Percentiles rank a stretch among this genome's conserved stretches.
Conservation (phyloP, 2,329 filamentous ascomycete species). For the Aspergillus tubingensis region DNA sequence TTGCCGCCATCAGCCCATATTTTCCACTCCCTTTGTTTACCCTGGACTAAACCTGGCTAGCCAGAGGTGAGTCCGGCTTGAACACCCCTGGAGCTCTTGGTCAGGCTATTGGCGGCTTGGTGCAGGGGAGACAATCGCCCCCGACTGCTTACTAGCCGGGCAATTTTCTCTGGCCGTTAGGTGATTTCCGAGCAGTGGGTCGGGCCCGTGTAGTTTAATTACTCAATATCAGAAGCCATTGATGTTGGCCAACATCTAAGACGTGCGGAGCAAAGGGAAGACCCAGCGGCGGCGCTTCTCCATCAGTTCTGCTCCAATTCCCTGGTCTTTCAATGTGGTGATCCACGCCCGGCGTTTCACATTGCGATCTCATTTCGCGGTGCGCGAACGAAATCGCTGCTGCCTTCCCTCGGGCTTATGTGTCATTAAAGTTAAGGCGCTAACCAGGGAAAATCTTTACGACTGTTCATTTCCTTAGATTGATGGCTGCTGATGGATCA, state of each 20-base stretch:
- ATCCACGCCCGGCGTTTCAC: slow-evolving; percentile 30
- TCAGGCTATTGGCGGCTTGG: neutral
- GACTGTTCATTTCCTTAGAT: slow-evolving; percentile 21
- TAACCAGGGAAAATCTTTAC: neutral
- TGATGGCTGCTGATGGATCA: slow-evolving; percentile 10
- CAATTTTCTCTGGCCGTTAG: neutral
- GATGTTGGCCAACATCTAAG: neutral
- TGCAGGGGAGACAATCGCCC: neutral
- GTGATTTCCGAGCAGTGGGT: slow-evolving; percentile 2
- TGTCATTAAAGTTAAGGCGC: slow-evolving; percentile 14
- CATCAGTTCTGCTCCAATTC: neutral
- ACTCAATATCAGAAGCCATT: neutral
- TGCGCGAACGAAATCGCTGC: slow-evolving; percentile 8
- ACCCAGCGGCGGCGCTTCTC: neutral
- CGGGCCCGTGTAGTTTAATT: slow-evolving; percentile 7
- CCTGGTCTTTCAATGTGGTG: neutral
- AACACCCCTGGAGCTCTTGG: neutral
- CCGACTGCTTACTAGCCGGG: neutral
- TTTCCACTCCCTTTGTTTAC: neutral
- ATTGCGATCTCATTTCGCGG: slow-evolving; percentile 26
- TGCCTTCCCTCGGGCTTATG: neutral
- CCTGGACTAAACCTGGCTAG: neutral
- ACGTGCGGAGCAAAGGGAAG: neutral
- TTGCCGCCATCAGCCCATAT: neutral
- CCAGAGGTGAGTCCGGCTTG: neutral